Conservation (phyloP, 345 rosid genomes). For the Bruguiera sexangula region DNA sequence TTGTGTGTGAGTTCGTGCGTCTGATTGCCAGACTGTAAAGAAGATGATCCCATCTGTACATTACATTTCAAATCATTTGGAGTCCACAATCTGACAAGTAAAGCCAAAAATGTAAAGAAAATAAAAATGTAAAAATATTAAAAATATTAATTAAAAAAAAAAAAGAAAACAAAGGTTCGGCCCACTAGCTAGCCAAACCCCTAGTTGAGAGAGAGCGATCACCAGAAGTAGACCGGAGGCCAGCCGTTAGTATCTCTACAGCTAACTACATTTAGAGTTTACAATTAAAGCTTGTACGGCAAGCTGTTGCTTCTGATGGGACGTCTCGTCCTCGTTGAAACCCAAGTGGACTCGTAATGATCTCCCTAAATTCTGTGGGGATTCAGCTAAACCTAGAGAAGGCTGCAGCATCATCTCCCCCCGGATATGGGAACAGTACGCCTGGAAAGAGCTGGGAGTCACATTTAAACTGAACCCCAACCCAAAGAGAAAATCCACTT, state of each 20-base stretch:
- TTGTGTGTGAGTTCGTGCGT: too few species aligned
- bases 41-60: conserved; percentile 15
- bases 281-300: conserved; percentile 37
- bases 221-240: conserved; percentile 3
- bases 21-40: conserved; percentile 20
- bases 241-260: conserved; percentile 15
- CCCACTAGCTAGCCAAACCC: conserved; percentile 12
- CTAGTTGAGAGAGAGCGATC: not conserved
- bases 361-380: conserved; percentile 28
- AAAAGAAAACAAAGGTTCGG: not conserved
- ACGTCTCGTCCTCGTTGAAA: conserved; percentile 63
- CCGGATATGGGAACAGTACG: conserved; percentile 62
- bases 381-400: conserved; percentile 22
- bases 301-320: conserved; percentile 64
- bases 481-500: conserved; percentile 82
- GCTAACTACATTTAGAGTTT: conserved; percentile 28
- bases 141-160: not conserved
- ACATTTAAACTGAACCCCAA: conserved; percentile 74
- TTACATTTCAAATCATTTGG: conserved; percentile 2
- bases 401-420: conserved; percentile 61
- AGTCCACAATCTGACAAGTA: conserved; percentile 21
- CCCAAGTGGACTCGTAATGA: conserved; percentile 37
- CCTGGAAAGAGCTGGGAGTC: conserved; percentile 69
- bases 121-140: not conserved
- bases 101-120: not conserved